Percentiles rank a stretch among this genome's conserved stretches.
Conservation (phyloP, 1,139 yeast genomes). For the Citeromyces siamensis region DNA sequence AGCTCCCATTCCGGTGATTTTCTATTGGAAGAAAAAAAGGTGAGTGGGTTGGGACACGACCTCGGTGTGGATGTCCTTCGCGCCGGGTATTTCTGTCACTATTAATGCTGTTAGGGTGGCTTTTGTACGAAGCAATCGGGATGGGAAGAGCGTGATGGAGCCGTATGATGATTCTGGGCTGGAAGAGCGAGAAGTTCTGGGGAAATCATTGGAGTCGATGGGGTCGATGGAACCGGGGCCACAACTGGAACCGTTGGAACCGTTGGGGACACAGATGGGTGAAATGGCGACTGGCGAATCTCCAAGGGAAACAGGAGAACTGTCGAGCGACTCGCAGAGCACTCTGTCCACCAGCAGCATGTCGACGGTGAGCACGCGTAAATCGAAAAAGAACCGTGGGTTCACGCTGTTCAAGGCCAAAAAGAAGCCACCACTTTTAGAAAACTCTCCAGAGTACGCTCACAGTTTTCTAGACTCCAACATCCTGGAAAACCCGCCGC, state of each 20-base stretch:
- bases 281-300: not conserved
- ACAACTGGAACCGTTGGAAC: not conserved
- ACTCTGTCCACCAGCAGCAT: not conserved
- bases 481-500: not conserved
- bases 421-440: not conserved
- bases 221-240: too few species aligned
- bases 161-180: not conserved
- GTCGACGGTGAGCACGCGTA: not conserved
- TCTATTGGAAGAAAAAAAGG: not conserved
- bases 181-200: too few species aligned
- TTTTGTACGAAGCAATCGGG: not conserved
- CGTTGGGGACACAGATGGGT: not conserved
- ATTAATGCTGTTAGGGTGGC: not conserved
- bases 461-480: slow-evolving; percentile 1
- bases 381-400: not conserved
- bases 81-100: not conserved
- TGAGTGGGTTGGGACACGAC: not conserved
- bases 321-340: not conserved
- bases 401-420: not conserved
- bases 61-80: slow-evolving; percentile 1
- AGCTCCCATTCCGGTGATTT: slow-evolving; percentile 46
- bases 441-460: not conserved
- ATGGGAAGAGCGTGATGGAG: not conserved
- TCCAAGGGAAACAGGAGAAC: not conserved
- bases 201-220: too few species aligned